Percentiles rank a stretch among this genome's conserved stretches.
Evolutionary conservation across 73 alveolate species (phyloP).

Genomic region (Loxodes magnus): DNA sequence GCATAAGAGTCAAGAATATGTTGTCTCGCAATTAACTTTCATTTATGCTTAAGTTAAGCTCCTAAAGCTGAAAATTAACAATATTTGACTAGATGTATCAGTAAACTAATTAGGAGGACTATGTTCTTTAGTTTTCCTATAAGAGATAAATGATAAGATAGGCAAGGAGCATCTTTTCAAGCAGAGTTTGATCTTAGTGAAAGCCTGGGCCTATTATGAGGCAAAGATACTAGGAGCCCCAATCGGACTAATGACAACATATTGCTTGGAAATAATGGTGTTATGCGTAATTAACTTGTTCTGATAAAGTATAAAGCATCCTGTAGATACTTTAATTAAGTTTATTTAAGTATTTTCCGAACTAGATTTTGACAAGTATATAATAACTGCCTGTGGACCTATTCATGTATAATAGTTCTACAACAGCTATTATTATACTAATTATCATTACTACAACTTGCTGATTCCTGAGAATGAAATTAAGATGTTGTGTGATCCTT

Average conservation of each 20-base stretch:
- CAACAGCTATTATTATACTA: too few relatives aligned
- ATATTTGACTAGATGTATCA: slow-evolving; percentile 64
- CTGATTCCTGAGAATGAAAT: too few relatives aligned
- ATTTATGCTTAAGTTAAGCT: slow-evolving; percentile 62
- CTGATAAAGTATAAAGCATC: slow-evolving; percentile 48
- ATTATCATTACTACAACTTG: too few relatives aligned
- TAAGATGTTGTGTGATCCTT: too few relatives aligned
- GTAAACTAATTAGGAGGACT: slow-evolving; percentile 75
- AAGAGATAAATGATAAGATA: slow-evolving; percentile 37
- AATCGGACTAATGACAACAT: slow-evolving; percentile 63
- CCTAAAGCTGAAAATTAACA: slow-evolving; percentile 56
- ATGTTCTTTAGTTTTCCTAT: slow-evolving; percentile 53
- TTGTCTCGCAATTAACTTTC: slow-evolving; percentile 25
- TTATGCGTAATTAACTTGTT: slow-evolving; percentile 51
- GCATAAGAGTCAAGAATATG: slow-evolving; percentile 21
- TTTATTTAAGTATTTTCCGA: slow-evolving; percentile 53
- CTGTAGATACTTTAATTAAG: slow-evolving; percentile 54
- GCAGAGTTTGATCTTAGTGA: slow-evolving; percentile 52
- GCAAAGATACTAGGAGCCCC: slow-evolving; percentile 66
- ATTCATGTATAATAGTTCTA: too few relatives aligned
- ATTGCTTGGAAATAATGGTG: slow-evolving; percentile 67
- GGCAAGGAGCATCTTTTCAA: slow-evolving; percentile 60
- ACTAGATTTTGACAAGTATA: slow-evolving; percentile 60
- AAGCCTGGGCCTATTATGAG: slow-evolving; percentile 81
- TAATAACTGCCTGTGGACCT: slow-evolving; percentile 43